These are phyloP conservation scores for Glycyrrhiza uralensis DNA, from an alignment of 306 rosid genomes.

Conservation along the genomic window DNA sequence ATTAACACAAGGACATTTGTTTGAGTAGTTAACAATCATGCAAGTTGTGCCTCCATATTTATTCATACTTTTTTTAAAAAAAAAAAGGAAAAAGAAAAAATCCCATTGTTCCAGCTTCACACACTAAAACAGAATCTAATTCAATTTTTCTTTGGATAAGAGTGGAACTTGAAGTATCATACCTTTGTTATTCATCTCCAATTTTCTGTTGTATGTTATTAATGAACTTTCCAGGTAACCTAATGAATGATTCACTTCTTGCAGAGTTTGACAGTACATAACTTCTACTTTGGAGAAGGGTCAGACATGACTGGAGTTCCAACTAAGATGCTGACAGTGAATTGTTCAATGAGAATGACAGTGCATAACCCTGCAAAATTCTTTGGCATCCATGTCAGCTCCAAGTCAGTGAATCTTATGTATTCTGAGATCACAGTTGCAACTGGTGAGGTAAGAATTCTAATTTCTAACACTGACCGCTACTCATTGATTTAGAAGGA, in stretches of 20 bases:
- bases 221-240: background rate
- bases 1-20: background rate
- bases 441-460: constrained; percentile 65
- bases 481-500: background rate
- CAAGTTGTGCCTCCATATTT: background rate
- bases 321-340: constrained; percentile 72
- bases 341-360: constrained; percentile 65
- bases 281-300: constrained; percentile 76
- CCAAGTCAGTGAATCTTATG: constrained; percentile 64
- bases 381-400: constrained; percentile 72
- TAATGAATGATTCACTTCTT: constrained; percentile 20
- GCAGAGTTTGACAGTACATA: constrained; percentile 72
- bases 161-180: background rate
- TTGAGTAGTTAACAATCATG: background rate
- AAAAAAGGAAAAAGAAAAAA: too few relatives aligned
- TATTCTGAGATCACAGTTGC: constrained; percentile 72
- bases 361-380: constrained; percentile 80
- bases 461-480: background rate
- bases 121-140: background rate
- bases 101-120: background rate
- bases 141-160: background rate
- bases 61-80: background rate
- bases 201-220: background rate
- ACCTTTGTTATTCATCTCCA: background rate
- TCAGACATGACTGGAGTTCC: constrained; percentile 84